phyloP scores from a whole-genome alignment of 257 asterid species.

The Eucommia ulmoides region DNA sequence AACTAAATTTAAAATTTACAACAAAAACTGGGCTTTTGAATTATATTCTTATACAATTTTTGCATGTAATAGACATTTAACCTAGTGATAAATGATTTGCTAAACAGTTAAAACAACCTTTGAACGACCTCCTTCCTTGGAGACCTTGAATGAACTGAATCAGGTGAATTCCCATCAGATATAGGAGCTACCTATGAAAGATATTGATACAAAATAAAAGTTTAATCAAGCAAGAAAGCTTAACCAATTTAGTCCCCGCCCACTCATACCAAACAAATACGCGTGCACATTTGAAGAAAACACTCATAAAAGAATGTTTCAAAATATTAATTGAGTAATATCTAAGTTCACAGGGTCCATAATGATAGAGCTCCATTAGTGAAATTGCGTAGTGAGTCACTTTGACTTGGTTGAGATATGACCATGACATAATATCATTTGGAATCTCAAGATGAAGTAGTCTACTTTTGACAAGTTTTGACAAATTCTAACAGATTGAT shows the following conservation, averaged over 20 bases:
- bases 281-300: neutral
- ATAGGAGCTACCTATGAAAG: conserved; percentile 52
- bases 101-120: conserved; percentile 15
- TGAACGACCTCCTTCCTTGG: conserved; percentile 31
- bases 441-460: no score
- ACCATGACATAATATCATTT: neutral
- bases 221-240: neutral
- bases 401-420: neutral
- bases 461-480: no score
- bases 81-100: neutral
- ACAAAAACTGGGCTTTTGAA: neutral
- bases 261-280: neutral
- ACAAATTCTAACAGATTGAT: no score
- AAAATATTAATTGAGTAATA: no score
- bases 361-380: no score
- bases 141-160: conserved; percentile 36
- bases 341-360: no score
- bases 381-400: no score
- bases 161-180: conserved; percentile 43
- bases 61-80: neutral
- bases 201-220: neutral
- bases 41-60: neutral
- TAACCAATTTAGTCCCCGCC: neutral
- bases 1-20: conserved; percentile 7
- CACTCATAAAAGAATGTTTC: neutral